A percentile compares a stretch with the other conserved stretches of the same genome.
These are phyloP conservation scores for Larix sibirica DNA, from an alignment of 83 land plant genomes.

Conservation along the genomic window DNA sequence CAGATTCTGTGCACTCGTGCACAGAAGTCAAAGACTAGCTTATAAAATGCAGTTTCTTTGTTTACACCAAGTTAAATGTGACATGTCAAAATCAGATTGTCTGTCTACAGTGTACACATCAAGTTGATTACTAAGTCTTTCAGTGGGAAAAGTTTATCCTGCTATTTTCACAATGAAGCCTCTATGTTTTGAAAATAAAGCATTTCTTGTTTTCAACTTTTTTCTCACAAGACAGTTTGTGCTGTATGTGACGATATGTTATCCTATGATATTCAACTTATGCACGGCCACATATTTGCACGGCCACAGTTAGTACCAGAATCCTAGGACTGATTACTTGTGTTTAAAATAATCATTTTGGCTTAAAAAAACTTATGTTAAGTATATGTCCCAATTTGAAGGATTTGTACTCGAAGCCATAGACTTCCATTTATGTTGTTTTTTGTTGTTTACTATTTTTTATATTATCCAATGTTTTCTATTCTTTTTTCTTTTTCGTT, in stretches of 20 bases:
- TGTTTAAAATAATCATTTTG: no score
- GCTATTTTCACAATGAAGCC: background rate
- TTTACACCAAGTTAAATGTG: background rate
- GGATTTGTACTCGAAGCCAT: no score
- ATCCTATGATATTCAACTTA: background rate
- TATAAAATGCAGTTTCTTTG: background rate
- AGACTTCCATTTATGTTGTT: no score
- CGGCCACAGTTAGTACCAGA: no score
- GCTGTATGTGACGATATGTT: background rate
- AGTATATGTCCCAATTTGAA: no score
- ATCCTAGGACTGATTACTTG: no score
- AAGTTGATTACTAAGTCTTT: background rate
- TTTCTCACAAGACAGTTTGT: background rate
- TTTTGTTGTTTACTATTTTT: no score
- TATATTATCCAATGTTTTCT: no score
- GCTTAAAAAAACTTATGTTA: no score
- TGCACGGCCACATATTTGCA: background rate
- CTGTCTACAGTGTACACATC: background rate
- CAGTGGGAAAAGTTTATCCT: background rate
- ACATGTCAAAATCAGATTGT: background rate
- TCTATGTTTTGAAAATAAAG: background rate
- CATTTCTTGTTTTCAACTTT: background rate
- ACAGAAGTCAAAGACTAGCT: background rate
- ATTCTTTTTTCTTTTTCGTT: no score
- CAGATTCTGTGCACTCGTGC: background rate